A percentile compares a stretch with the other conserved stretches of the same genome.
phyloP scores from a whole-genome alignment of 257 asterid species.

The Solanum bukasovii region DNA sequence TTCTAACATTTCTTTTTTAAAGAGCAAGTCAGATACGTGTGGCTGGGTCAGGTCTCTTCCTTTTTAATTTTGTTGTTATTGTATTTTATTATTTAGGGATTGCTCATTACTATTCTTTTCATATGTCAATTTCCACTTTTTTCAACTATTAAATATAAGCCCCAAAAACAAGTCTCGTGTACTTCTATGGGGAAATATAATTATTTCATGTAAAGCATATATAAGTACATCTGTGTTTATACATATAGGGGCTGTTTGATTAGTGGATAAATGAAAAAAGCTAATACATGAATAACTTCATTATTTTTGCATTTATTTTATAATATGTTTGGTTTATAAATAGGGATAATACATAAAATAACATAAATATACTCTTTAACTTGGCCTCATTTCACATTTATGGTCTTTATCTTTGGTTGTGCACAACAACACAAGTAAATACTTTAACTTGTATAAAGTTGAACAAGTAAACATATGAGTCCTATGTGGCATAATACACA shows the following conservation, averaged over 20 bases:
- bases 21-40: conserved; percentile 30
- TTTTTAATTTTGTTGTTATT: conserved; percentile 29
- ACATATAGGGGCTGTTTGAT: no score
- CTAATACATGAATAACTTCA: no score
- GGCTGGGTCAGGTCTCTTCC: conserved; percentile 31
- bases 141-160: not conserved
- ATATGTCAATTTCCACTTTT: conserved; percentile 14
- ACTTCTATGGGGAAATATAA: not conserved
- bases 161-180: conserved; percentile 6
- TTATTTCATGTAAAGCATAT: not conserved
- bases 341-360: no score
- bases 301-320: no score
- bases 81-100: not conserved
- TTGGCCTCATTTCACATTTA: not conserved
- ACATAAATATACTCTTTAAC: no score
- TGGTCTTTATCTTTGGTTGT: not conserved
- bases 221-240: no score
- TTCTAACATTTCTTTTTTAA: conserved; percentile 21
- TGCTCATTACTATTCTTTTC: conserved; percentile 10
- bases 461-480: not conserved
- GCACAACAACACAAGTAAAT: not conserved
- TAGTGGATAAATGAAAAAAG: no score
- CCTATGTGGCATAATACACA: not conserved
- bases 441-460: not conserved
- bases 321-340: no score